These are phyloP conservation scores for Papiliotrema terrestris DNA, from an alignment of 1,284 basidiomycete genomes.

Conservation along the genomic window DNA sequence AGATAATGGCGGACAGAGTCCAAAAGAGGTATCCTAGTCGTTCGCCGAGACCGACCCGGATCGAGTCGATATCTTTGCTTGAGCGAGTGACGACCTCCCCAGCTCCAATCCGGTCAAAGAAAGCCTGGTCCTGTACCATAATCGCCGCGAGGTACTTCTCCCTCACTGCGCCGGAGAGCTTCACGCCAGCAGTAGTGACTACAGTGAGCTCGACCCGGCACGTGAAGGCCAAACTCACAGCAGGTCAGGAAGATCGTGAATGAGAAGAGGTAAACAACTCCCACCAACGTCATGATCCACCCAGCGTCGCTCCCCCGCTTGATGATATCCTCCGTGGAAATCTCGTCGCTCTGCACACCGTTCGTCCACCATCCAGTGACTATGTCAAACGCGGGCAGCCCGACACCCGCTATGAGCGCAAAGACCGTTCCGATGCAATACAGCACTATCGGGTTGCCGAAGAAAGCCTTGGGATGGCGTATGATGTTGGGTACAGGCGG, in stretches of 20 bases:
- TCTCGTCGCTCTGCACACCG: constrained; percentile 19
- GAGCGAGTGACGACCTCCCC: constrained; percentile 49
- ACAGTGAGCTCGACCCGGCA: not conserved
- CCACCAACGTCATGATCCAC: constrained; percentile 45
- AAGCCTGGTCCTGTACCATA: constrained; percentile 48
- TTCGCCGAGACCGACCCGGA: constrained; percentile 49
- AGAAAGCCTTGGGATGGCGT: constrained; percentile 9
- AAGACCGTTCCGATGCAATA: constrained; percentile 21
- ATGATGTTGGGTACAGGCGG: constrained; percentile 14
- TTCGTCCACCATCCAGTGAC: constrained; percentile 29
- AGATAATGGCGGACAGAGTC: constrained; percentile 37
- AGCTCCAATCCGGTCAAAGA: constrained; percentile 49
- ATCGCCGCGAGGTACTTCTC: constrained; percentile 47
- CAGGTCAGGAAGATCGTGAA: constrained; percentile 36
- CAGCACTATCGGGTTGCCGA: constrained; percentile 18
- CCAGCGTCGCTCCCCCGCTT: constrained; percentile 29
- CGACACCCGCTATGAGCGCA: constrained; percentile 20
- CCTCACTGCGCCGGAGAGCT: constrained; percentile 42
- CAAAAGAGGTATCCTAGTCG: constrained; percentile 48
- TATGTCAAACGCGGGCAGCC: constrained; percentile 26
- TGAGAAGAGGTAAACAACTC: constrained; percentile 30
- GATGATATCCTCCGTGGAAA: constrained; percentile 11
- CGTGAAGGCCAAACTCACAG: constrained; percentile 18
- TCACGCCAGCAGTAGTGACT: constrained; percentile 42
- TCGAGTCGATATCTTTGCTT: constrained; percentile 46